Evolutionary conservation across 140 eudicot species (phyloP).

Genomic region (Cichorium intybus): DNA sequence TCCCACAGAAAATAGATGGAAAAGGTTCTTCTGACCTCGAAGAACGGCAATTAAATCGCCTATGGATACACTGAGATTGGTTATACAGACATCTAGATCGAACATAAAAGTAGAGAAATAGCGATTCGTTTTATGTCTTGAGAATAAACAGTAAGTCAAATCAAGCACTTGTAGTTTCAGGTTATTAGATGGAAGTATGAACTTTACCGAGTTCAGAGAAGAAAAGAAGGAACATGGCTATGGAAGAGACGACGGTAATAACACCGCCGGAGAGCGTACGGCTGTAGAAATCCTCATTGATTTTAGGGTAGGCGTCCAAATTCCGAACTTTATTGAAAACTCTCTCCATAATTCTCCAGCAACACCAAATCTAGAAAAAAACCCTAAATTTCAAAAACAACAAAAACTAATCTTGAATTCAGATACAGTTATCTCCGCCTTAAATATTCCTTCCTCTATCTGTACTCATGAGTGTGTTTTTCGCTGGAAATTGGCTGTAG

Average conservation of each 20-base stretch:
- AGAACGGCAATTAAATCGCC: neutral
- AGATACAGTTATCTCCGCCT: slow-evolving; percentile 2
- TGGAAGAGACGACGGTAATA: slow-evolving; percentile 59
- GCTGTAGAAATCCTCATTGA: slow-evolving; percentile 77
- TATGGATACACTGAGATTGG: neutral
- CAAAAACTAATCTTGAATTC: slow-evolving; percentile 19
- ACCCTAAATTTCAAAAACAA: neutral
- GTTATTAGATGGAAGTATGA: neutral
- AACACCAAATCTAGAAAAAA: slow-evolving; percentile 6
- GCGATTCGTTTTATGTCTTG: neutral
- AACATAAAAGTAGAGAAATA: neutral
- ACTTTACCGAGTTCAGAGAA: slow-evolving; percentile 40
- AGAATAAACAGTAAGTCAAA: neutral
- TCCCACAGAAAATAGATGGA: neutral
- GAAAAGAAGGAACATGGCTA: slow-evolving; percentile 56
- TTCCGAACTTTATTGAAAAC: slow-evolving; percentile 60
- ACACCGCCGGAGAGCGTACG: slow-evolving; percentile 82
- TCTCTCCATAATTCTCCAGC: slow-evolving; percentile 27
- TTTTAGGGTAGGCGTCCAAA: slow-evolving; percentile 71
- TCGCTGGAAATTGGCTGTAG: neutral
- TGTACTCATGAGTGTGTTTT: neutral
- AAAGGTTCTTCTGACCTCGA: neutral
- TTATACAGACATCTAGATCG: slow-evolving; percentile 18
- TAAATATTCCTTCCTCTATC: slow-evolving; percentile 4
- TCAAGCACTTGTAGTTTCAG: slow-evolving; percentile 9